phyloP scores from a whole-genome alignment of 2,329 filamentous ascomycete genomes.

The Calonectria naviculata region DNA sequence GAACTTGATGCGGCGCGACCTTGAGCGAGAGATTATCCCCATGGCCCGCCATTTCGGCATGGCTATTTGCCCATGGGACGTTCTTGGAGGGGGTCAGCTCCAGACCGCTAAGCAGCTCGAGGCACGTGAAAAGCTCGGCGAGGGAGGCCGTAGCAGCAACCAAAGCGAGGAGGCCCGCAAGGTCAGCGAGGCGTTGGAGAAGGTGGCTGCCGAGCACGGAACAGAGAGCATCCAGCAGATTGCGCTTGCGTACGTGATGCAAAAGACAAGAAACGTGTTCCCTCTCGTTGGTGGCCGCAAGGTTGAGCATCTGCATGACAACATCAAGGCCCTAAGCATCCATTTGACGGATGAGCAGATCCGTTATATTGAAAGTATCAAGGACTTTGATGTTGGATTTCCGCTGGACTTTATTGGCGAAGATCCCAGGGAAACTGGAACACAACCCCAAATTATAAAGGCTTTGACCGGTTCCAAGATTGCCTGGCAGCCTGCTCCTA shows the following conservation, averaged over 20 bases:
- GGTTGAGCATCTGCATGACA: constrained; percentile 62
- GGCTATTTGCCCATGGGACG: constrained; percentile 64
- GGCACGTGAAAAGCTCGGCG: neutral
- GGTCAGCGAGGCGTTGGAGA: constrained; percentile 67
- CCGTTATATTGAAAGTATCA: constrained; percentile 62
- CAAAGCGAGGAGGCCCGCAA: constrained; percentile 61
- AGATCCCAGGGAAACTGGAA: neutral
- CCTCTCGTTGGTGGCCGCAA: constrained; percentile 65
- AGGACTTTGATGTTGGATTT: constrained; percentile 67
- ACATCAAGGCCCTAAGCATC: constrained; percentile 66
- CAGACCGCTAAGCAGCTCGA: constrained; percentile 41
- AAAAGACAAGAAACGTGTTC: constrained; percentile 63
- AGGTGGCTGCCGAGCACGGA: constrained; percentile 64
- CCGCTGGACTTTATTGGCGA: constrained; percentile 1
- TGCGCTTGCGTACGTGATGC: constrained; percentile 62
- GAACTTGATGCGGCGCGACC: constrained; percentile 33
- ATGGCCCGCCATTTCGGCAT: constrained; percentile 37
- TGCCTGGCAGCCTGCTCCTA: too few species aligned
- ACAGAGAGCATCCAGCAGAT: constrained; percentile 68
- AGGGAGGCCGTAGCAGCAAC: neutral
- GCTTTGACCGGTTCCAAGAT: too few species aligned
- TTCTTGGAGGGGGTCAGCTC: constrained; percentile 53
- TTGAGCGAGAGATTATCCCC: constrained; percentile 42
- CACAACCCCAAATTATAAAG: too few species aligned
- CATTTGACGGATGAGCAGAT: constrained; percentile 63